Base-by-base conservation (phyloP, 768 basidiomycete genomes). In the Leccinum boreale region DNA sequence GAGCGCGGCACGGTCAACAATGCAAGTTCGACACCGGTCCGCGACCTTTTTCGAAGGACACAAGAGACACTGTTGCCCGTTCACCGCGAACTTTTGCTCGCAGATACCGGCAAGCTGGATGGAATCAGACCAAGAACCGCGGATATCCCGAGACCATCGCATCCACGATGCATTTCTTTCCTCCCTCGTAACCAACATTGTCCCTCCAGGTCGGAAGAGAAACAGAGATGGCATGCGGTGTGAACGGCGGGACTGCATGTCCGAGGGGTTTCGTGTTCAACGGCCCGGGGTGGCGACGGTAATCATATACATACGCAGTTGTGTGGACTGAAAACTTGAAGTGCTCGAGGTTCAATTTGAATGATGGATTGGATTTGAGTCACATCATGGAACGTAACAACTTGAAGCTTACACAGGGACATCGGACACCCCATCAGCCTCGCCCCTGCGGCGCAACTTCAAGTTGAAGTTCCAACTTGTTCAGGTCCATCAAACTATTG, bases 201-300 rank as follows among this genome's bases (percentile, higher is more conserved):
- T 98, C 95, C 31, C 77, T 75, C 95, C 95, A 98, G 31, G 84
- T 94, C 0, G 94, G 95, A 1, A 98, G 80, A 8, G 92, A 94
- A n/a, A 97, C 93, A 3, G 92, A 95, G 61, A 96, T 92, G 12
- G 94, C 95, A 65, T 98, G 95, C 11, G 87, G 84, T 4, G 85
- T 87, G 68, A 83, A 78, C 2, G 86, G 81, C 17, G 88, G 88
- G 2, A 89, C 78, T 4, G 87, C 61, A 24, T 71, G 67, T 4
- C 88, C 88, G 24, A 80, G 61, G 3, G 3, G 73, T 61, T 44
- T 58, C 58, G 33, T 33, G 53, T 51, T 56, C 65, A 44, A 53
- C n/a, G 12, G 54, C 23, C 23, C 23, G 23, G 33, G 21, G 58
- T 19, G 5, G 62, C 45, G 8, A 28, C 28, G 28, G 36, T 42